These are phyloP conservation scores for Raffaelea ambrosiae DNA, from an alignment of 2,329 filamentous ascomycete genomes.

Conservation along the genomic window DNA sequence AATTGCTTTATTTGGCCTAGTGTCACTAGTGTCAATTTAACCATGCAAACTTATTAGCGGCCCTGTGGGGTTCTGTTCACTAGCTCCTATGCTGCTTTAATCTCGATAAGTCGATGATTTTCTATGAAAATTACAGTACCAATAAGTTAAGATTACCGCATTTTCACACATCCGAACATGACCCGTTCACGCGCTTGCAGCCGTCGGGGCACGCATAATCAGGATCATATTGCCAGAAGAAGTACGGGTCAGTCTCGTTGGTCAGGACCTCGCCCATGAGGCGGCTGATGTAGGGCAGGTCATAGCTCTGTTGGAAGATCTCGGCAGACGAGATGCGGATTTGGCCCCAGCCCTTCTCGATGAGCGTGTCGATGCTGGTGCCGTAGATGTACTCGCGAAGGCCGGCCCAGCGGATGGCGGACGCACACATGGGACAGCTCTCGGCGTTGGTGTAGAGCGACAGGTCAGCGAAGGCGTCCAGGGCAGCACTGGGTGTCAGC, in stretches of 20 bases:
- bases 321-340: constrained; percentile 37
- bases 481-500: constrained; percentile 29
- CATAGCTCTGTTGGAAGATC: constrained; percentile 34
- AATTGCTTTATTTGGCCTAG: no score
- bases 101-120: no score
- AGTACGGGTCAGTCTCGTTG: constrained; percentile 45
- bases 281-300: constrained; percentile 24
- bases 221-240: constrained; percentile 43
- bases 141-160: no score
- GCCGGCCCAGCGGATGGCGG: constrained; percentile 46
- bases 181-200: constrained; percentile 6
- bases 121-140: no score
- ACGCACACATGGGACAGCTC: constrained; percentile 49
- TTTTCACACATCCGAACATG: not conserved
- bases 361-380: constrained; percentile 37
- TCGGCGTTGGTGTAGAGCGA: constrained; percentile 49
- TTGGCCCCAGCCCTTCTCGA: constrained; percentile 40
- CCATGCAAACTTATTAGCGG: no score
- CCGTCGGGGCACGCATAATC: constrained; percentile 11
- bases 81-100: no score
- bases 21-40: no score
- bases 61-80: no score
- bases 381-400: constrained; percentile 48
- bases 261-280: constrained; percentile 36
- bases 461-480: constrained; percentile 36